Percentiles rank a stretch among this genome's conserved stretches.
These are phyloP conservation scores for Sporothrix pallida DNA, from an alignment of 2,329 filamentous ascomycete genomes.

Conservation along the genomic window DNA sequence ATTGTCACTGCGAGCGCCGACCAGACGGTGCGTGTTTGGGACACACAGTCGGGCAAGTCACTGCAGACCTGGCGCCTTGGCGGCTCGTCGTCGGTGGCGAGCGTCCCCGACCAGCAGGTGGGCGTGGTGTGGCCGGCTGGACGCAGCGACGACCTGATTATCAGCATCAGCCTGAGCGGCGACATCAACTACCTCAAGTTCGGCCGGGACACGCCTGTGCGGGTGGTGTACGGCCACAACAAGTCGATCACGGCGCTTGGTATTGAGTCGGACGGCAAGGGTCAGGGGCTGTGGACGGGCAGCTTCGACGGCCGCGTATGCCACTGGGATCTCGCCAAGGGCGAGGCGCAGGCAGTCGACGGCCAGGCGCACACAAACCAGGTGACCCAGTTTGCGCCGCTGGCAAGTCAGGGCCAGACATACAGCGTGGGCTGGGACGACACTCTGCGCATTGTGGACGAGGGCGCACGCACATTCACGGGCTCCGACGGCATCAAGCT, in stretches of 20 bases:
- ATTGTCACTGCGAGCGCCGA: constrained; percentile 93
- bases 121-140: constrained; percentile 89
- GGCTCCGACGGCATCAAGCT: constrained; percentile 67
- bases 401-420: constrained; percentile 65
- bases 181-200: constrained; percentile 88
- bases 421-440: constrained; percentile 96
- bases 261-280: constrained; percentile 59
- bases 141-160: constrained; percentile 82
- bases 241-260: constrained; percentile 85
- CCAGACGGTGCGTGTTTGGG: constrained; percentile 94
- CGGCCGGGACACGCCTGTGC: constrained; percentile 70
- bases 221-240: constrained; percentile 83
- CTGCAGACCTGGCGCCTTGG: constrained; percentile 86
- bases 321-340: constrained; percentile 78
- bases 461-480: constrained; percentile 74
- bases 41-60: constrained; percentile 77
- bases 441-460: constrained; percentile 78
- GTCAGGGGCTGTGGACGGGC: constrained; percentile 79
- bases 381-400: constrained; percentile 74
- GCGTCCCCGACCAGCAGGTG: constrained; percentile 85
- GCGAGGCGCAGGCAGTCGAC: constrained; percentile 72
- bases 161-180: constrained; percentile 86
- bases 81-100: constrained; percentile 67
- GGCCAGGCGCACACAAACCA: constrained; percentile 86
- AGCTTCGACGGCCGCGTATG: constrained; percentile 90